Base-by-base conservation (phyloP, 495 filamentous ascomycete genomes). In the Amniculicola lignicola region DNA sequence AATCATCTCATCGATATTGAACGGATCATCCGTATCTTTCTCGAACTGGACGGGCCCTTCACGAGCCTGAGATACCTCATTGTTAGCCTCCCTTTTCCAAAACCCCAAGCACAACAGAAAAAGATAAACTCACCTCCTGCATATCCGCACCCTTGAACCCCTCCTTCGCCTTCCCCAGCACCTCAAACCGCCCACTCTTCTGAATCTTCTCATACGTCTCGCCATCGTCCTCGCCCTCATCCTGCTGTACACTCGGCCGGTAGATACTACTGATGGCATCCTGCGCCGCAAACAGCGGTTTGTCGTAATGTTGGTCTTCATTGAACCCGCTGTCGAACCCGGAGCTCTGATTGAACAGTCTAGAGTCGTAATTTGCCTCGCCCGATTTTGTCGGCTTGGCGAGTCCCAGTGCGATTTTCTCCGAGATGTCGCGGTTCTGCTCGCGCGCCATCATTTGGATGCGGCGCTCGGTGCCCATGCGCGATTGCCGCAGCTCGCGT, bases 11-110 rank as follows among this genome's bases (percentile, higher is more conserved):
- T 95, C 89, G 54, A 97, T 90, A 25, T 90, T 86, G 62, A 97
- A 97, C 5, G 90, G 89, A 74, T 96, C 91, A 15, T 78, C 79
- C 2, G 71, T 75, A 59, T 96, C 93, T 73, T 93, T 95, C 74
- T 97, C 93, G 67, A 99, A 99, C 67, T 95, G 89, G n/a, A 99
- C 93, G 1, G 94, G 93, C 18, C 93, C 93, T 37, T 90, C 86
- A 54, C 88, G 79, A 39, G 75, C 84, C 84, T 88, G 52, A 31
- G 36, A 39, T 18, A 25, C 46, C 54, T 68, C 51, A 53, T 40
- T 71, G 72, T 39, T 6, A 67, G 64, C 40, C 57, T 38, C 38
- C 19, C 22, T 31, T 3, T 39, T 22, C 4, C 1, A 27, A 19
- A 51, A 15, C 10, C 9, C 3, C 15, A 45, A 47, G 51, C 18